Evolutionary conservation across 2,329 filamentous ascomycete species (phyloP).

Genomic region (Seiridium cupressi): DNA sequence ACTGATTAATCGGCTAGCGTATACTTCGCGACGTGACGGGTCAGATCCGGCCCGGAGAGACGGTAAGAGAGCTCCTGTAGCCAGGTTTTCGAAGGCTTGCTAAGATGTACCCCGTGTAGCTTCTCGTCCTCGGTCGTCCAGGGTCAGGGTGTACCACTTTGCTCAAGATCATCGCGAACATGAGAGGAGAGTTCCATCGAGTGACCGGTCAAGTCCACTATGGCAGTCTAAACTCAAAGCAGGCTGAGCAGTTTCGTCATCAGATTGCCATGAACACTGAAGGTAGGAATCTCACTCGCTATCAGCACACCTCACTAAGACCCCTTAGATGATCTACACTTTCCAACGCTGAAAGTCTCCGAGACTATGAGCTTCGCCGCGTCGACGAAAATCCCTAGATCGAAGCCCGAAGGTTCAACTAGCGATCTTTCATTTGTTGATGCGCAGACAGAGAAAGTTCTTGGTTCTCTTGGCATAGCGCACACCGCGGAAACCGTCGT

Average conservation of each 20-base stretch:
- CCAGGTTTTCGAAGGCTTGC: neutral
- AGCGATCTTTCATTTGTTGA: slow-evolving; percentile 26
- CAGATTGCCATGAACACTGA: slow-evolving; percentile 32
- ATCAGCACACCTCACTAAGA: neutral
- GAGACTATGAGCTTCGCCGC: slow-evolving; percentile 67
- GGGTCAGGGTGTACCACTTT: slow-evolving; percentile 30
- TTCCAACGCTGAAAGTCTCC: slow-evolving; percentile 65
- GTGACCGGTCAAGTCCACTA: slow-evolving; percentile 24
- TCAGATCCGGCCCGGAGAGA: slow-evolving; percentile 39
- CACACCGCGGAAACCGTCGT: slow-evolving; percentile 69
- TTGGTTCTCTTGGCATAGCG: slow-evolving; percentile 64
- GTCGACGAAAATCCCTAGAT: slow-evolving; percentile 61
- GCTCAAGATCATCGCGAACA: slow-evolving; percentile 27
- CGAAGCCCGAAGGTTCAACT: slow-evolving; percentile 40
- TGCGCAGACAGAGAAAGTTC: slow-evolving; percentile 29
- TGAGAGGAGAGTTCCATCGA: slow-evolving; percentile 23
- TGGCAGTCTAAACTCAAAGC: slow-evolving; percentile 21
- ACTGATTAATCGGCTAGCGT: slow-evolving; percentile 22
- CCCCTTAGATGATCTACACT: slow-evolving; percentile 56
- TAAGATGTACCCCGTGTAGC: slow-evolving; percentile 12
- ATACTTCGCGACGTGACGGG: slow-evolving; percentile 36
- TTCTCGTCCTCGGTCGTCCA: slow-evolving; percentile 30
- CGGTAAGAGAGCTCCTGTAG: slow-evolving; percentile 26
- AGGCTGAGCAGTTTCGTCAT: slow-evolving; percentile 22
- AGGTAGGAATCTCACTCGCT: slow-evolving; percentile 12